These are phyloP conservation scores for Iberis pinnata DNA, from an alignment of 345 rosid species.

Conservation along the genomic window DNA sequence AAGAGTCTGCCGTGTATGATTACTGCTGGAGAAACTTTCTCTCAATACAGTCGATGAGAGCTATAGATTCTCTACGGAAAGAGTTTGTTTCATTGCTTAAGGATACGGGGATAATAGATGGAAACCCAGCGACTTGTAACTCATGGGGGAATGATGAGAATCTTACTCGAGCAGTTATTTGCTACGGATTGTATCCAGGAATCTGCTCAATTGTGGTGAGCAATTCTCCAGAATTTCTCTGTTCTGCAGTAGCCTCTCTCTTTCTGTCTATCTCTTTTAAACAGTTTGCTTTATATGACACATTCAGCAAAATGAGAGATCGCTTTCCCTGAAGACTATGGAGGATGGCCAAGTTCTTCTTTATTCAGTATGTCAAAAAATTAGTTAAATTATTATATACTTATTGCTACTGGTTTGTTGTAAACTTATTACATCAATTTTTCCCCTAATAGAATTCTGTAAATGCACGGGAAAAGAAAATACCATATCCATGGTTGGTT, in stretches of 20 bases:
- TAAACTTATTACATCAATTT: conserved; percentile 2
- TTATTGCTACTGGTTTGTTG: conserved; percentile 11
- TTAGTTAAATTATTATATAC: conserved; percentile 1
- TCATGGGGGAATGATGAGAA: conserved; percentile 47
- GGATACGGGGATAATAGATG: conserved; percentile 63
- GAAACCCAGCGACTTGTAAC: conserved; percentile 43
- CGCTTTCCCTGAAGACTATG: conserved; percentile 89
- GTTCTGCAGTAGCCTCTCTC: conserved; percentile 7
- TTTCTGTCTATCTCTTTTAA: background rate
- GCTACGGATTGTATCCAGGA: conserved; percentile 84
- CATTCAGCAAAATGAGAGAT: conserved; percentile 64
- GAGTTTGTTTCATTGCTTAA: conserved; percentile 77
- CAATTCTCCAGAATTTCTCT: conserved; percentile 7
- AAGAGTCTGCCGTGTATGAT: conserved; percentile 57
- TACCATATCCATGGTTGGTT: conserved; percentile 85
- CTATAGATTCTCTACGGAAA: conserved; percentile 76
- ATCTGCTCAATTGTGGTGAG: conserved; percentile 86
- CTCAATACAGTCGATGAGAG: conserved; percentile 79
- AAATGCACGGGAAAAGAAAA: conserved; percentile 65
- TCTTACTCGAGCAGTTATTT: conserved; percentile 72
- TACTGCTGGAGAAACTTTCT: conserved; percentile 92
- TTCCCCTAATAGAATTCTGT: conserved; percentile 56
- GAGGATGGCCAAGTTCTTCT: conserved; percentile 92
- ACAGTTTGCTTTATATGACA: conserved; percentile 11
- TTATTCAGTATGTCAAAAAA: conserved; percentile 65